Percentiles rank a stretch among this genome's conserved stretches.
These are phyloP conservation scores for Hordeum pubiflorum DNA, from an alignment of 202 grass and related monocot species.

Conservation along the genomic window DNA sequence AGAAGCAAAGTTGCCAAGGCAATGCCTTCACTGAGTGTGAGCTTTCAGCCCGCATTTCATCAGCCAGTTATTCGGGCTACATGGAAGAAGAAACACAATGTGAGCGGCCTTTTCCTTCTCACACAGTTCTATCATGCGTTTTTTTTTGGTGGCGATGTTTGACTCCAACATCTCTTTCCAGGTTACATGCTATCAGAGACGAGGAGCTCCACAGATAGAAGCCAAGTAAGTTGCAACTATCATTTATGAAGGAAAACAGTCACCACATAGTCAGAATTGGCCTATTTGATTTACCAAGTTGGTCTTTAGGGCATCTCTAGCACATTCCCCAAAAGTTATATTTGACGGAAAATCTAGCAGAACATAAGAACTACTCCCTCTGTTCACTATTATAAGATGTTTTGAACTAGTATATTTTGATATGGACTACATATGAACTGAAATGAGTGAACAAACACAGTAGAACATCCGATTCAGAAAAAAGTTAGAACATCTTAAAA, in stretches of 20 bases:
- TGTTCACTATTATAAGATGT: too few species aligned
- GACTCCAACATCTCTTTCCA: conserved; percentile 11
- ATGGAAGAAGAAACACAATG: conserved; percentile 31
- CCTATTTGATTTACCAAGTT: background rate
- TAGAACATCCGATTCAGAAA: too few species aligned
- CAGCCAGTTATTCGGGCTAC: background rate
- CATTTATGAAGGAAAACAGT: background rate
- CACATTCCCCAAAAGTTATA: too few species aligned
- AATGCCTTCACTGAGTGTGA: background rate
- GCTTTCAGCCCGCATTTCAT: background rate
- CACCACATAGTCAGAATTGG: background rate
- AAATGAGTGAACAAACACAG: too few species aligned
- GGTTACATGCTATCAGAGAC: conserved; percentile 61
- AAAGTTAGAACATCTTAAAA: too few species aligned
- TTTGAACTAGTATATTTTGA: too few species aligned
- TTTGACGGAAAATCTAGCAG: too few species aligned
- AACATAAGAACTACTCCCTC: too few species aligned
- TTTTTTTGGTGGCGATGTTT: background rate
- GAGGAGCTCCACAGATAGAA: conserved; percentile 39
- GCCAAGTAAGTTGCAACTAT: conserved; percentile 41
- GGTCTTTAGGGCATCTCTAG: background rate
- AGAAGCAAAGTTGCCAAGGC: background rate
- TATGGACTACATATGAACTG: too few species aligned
- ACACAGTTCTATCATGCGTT: background rate
- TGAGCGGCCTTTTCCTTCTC: conserved; percentile 2